phyloP scores from a whole-genome alignment of 371 early-diverging fungal genomes.

The Chytridium lagenaria region DNA sequence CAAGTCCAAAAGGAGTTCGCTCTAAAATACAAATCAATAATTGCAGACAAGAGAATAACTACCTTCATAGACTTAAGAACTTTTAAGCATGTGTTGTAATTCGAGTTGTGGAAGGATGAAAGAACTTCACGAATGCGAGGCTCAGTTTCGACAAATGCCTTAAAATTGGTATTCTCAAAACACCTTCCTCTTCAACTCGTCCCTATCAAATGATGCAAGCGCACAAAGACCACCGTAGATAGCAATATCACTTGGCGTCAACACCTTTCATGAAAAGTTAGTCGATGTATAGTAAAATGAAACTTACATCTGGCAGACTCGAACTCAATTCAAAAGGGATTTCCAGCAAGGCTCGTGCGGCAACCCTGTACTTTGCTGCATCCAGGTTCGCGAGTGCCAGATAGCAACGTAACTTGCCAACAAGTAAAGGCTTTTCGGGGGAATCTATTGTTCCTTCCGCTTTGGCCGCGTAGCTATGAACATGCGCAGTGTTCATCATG shows the following conservation, averaged over 20 bases:
- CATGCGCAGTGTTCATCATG: constrained; percentile 70
- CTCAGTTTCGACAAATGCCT: constrained; percentile 79
- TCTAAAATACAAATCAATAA: constrained; percentile 45
- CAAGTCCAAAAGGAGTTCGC: constrained; percentile 73
- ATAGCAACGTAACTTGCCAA: constrained; percentile 70
- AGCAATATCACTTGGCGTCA: constrained; percentile 84
- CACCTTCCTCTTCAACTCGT: constrained; percentile 69
- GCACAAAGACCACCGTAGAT: constrained; percentile 83
- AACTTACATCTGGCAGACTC: constrained; percentile 50
- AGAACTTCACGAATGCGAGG: constrained; percentile 72
- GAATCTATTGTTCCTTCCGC: constrained; percentile 73
- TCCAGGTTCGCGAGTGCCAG: constrained; percentile 72
- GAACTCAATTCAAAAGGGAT: constrained; percentile 64
- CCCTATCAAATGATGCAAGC: constrained; percentile 76
- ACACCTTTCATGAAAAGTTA: constrained; percentile 50
- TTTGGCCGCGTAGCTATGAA: constrained; percentile 74
- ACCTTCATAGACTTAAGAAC: constrained; percentile 71
- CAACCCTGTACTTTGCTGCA: constrained; percentile 60
- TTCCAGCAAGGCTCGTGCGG: constrained; percentile 71
- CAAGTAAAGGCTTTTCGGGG: constrained; percentile 61
- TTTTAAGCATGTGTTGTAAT: constrained; percentile 73
- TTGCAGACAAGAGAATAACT: constrained; percentile 20
- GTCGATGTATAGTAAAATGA: not conserved
- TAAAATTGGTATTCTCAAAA: constrained; percentile 77
- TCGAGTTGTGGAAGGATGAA: constrained; percentile 74